phyloP scores from a whole-genome alignment of 139 green algal species.

The Asterochloris erici region DNA sequence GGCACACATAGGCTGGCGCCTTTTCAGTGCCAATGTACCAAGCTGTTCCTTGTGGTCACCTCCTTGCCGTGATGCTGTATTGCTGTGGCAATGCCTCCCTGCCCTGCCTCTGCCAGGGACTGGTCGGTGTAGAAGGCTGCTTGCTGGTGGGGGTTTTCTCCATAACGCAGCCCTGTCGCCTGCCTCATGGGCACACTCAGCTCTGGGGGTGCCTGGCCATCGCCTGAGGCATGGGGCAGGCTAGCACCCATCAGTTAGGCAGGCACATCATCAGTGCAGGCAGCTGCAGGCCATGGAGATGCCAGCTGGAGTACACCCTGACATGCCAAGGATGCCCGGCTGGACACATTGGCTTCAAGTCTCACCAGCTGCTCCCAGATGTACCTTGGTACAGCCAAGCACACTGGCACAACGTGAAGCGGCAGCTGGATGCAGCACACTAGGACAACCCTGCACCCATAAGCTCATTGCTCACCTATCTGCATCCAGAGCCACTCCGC shows the following conservation, averaged over 20 bases:
- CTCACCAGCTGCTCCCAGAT: too few relatives aligned
- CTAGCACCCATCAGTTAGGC: too few relatives aligned
- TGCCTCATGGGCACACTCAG: conserved; percentile 86
- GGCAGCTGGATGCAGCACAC: neutral
- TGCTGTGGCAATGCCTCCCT: conserved; percentile 80
- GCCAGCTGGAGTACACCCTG: too few relatives aligned
- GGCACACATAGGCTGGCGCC: neutral
- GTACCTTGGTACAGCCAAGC: too few relatives aligned
- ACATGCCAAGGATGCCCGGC: too few relatives aligned
- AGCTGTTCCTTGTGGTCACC: conserved; percentile 1
- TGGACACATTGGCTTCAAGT: too few relatives aligned
- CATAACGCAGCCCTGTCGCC: conserved; percentile 75
- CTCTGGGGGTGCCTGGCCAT: conserved; percentile 41
- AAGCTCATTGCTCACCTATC: conserved; percentile 37
- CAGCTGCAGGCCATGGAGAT: neutral
- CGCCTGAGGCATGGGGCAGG: conserved; percentile 6
- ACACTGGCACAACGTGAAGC: too few relatives aligned
- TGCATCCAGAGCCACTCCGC: conserved; percentile 94
- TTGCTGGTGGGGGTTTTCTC: conserved; percentile 98
- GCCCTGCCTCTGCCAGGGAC: conserved; percentile 72
- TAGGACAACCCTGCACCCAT: too few relatives aligned
- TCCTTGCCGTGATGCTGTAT: conserved; percentile 97
- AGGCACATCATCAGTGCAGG: too few relatives aligned
- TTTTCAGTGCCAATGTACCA: neutral
- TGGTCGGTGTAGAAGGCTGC: conserved; percentile 95